Evolutionary conservation across 2,329 filamentous ascomycete species (phyloP).

Genomic region (Trichoderma citrinoviride): DNA sequence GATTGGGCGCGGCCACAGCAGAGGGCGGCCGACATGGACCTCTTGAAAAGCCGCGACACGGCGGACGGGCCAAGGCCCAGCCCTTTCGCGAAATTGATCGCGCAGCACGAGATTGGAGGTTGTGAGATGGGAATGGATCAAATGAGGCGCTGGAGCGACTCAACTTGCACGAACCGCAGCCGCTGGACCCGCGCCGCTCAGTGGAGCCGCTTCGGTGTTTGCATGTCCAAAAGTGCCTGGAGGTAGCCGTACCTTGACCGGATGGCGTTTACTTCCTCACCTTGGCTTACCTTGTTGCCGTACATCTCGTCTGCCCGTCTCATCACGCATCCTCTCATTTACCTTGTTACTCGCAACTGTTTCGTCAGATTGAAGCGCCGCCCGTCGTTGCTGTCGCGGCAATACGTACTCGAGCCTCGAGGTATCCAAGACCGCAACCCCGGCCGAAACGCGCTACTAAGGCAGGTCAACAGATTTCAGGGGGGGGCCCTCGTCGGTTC

Average conservation of each 20-base stretch:
- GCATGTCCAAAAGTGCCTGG: neutral
- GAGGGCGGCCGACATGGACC: neutral
- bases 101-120: slow-evolving; percentile 21
- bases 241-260: neutral
- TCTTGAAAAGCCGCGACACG: neutral
- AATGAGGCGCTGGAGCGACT: too few species aligned
- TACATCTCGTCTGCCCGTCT: neutral
- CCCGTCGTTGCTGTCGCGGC: slow-evolving; percentile 5
- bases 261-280: too few species aligned
- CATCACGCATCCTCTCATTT: neutral
- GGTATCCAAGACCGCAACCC: neutral
- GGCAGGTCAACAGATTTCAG: slow-evolving; percentile 21
- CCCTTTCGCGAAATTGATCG: slow-evolving; percentile 28
- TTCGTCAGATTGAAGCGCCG: neutral
- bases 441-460: slow-evolving; percentile 21
- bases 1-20: neutral
- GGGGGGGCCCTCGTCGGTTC: slow-evolving; percentile 30
- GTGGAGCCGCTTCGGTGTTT: slow-evolving; percentile 5
- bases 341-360: neutral
- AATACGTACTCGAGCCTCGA: slow-evolving; percentile 1
- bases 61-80: slow-evolving; percentile 18
- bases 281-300: neutral
- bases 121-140: too few species aligned
- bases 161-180: neutral
- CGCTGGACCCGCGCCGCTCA: slow-evolving; percentile 13